Evolutionary conservation across 139 green algal species (phyloP).

Genomic region (Chlorella sp.): DNA sequence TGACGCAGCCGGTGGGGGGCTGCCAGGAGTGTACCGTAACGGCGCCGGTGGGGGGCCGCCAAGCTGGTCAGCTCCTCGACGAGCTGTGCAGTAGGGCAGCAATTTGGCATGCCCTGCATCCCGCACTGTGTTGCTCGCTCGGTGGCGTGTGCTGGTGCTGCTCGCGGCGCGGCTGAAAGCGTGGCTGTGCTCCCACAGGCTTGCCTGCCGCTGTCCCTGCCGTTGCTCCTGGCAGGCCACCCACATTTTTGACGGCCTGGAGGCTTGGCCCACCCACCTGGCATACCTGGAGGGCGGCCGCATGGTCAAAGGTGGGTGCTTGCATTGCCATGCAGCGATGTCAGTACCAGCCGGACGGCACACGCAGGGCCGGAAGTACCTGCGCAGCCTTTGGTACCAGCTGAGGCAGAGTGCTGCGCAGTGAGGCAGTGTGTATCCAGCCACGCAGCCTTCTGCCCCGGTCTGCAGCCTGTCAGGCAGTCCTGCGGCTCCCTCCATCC

Average conservation of each 20-base stretch:
- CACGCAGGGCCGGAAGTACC: neutral
- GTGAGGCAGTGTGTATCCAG: too few species aligned
- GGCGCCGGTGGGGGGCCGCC: too few species aligned
- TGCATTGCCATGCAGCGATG: neutral
- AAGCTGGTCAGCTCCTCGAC: too few species aligned
- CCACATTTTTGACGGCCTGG: constrained; percentile 98
- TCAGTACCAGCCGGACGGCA: too few species aligned
- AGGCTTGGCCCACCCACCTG: constrained; percentile 88
- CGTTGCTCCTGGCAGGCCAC: constrained; percentile 95
- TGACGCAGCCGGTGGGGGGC: too few species aligned
- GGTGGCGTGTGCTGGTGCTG: too few species aligned
- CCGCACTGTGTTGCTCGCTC: neutral
- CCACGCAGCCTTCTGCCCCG: neutral
- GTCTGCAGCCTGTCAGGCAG: neutral
- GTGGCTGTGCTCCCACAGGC: constrained; percentile 74
- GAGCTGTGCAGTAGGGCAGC: too few species aligned
- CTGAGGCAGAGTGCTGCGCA: too few species aligned
- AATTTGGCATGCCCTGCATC: neutral
- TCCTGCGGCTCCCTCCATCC: too few species aligned
- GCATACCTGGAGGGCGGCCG: constrained; percentile 81
- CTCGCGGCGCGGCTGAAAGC: too few species aligned
- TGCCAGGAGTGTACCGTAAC: too few species aligned
- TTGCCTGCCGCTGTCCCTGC: too few species aligned
- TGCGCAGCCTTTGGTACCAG: neutral
- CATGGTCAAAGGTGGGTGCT: constrained; percentile 44